Percentiles rank a stretch among this genome's conserved stretches.
Conservation (phyloP, 176 grass and related monocot genomes). For the Chrysopogon serrulatus region DNA sequence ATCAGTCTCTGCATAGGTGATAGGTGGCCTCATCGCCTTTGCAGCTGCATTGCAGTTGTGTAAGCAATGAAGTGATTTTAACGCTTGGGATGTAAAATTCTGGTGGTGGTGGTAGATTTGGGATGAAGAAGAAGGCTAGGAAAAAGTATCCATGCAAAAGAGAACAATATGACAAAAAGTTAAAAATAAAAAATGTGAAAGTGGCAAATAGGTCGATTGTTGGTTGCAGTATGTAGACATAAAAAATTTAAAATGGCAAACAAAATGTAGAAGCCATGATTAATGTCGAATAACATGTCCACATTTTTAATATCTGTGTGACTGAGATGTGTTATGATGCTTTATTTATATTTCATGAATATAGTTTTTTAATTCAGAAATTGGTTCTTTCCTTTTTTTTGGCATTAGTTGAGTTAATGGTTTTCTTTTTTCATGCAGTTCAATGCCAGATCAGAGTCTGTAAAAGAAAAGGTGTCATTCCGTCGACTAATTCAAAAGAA, state of each 20-base stretch:
- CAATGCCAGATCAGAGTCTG: constrained; percentile 86
- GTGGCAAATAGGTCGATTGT: background rate
- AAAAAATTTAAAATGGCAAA: background rate
- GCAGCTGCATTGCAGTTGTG: background rate
- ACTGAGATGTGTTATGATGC: background rate
- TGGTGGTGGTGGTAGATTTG: background rate
- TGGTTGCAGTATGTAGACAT: background rate
- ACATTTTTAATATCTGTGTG: background rate
- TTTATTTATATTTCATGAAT: constrained; percentile 1
- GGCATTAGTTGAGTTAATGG: constrained; percentile 11
- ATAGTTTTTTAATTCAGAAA: background rate
- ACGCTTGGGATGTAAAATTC: background rate
- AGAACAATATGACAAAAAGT: background rate
- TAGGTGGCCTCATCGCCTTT: background rate
- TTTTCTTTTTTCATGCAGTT: constrained; percentile 55
- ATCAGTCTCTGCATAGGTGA: background rate
- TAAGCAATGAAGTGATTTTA: background rate
- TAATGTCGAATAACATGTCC: background rate
- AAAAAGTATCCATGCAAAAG: background rate
- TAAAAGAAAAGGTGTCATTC: constrained; percentile 96
- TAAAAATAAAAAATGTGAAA: background rate
- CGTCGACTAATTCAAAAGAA: constrained; percentile 71
- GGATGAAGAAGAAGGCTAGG: background rate
- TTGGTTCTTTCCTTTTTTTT: background rate
- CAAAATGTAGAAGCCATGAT: background rate